Conservation (phyloP, 768 basidiomycete genomes). For the Boletus rufocinnamomeus region DNA sequence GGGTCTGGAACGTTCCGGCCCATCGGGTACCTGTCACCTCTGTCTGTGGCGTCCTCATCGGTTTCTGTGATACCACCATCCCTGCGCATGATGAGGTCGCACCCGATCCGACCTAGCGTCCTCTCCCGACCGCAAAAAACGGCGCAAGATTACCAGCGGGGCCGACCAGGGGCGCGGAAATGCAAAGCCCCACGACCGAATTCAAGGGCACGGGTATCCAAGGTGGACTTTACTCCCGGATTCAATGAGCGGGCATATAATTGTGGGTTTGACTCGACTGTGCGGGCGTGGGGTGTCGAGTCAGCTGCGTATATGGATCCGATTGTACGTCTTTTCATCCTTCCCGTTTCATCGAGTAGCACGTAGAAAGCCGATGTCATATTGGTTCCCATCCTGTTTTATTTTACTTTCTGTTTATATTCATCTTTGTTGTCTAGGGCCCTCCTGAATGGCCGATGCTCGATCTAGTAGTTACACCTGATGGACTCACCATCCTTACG, state of each 20-base stretch:
- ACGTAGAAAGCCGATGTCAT: background rate
- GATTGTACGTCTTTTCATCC: slow-evolving; percentile 46
- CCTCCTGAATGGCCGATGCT: slow-evolving; percentile 63
- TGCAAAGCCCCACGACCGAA: slow-evolving; percentile 52
- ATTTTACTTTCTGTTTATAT: background rate
- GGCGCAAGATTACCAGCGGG: slow-evolving; percentile 51
- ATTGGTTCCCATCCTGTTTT: background rate
- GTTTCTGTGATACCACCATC: slow-evolving; percentile 71
- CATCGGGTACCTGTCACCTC: slow-evolving; percentile 73
- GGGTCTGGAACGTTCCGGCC: slow-evolving; percentile 46
- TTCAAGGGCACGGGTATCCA: slow-evolving; percentile 78
- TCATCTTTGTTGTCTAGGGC: background rate
- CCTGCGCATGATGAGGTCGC: too few relatives aligned
- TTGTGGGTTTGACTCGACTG: slow-evolving; percentile 85
- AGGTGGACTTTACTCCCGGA: slow-evolving; percentile 55
- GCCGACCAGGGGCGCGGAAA: slow-evolving; percentile 37
- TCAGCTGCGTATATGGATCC: slow-evolving; percentile 64
- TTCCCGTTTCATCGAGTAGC: background rate
- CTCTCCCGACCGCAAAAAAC: slow-evolving; percentile 51
- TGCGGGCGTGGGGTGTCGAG: slow-evolving; percentile 86
- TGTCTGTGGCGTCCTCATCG: slow-evolving; percentile 66
- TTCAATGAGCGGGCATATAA: slow-evolving; percentile 12
- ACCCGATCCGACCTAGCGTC: slow-evolving; percentile 36
- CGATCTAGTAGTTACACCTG: slow-evolving; percentile 45
- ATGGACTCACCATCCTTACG: slow-evolving; percentile 28